Evolutionary conservation across 768 basidiomycete species (phyloP), one percentile per base, ranked within the genome.

Genomic region (Pisolithus microcarpus): DNA sequence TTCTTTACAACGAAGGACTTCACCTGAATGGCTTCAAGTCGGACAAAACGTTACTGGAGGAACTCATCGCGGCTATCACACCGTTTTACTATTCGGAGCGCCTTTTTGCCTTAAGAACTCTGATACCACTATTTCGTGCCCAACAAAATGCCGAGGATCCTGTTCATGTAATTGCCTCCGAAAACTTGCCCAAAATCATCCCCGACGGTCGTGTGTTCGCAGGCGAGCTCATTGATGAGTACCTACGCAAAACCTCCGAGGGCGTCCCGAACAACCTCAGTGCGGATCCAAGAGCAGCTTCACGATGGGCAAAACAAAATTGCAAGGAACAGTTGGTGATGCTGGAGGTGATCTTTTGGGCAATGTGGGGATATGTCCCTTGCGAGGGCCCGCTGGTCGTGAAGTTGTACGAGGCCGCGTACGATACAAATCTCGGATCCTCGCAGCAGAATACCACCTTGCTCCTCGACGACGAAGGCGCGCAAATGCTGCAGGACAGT

Each of bases 331-430:
- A 95, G 64, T 70, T 91, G 38, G 81, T 83, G 10, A 62, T 92
- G 39, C 70, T 96, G 45, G 91, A 96, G 57, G 80, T 94, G 31
- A 73, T 96, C 42, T 97, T 96, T 67, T 90, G 89, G 81, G 77
- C 82, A 5, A 84, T 92, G 79, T 94, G 86, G 82, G 81, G 78
- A 11, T 84, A 81, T 51, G 78, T 80, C 10, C 67, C 83, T 0
- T 84, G 87, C 58, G 76, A 73, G 36, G 87, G 84, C 2, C 69
- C 76, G 4, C 61, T 86, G 50, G 82, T 90, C 26, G 72, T 76
- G 56, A 70, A 71, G 49, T 76, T 92, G 36, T 80, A 82, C 63
- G 75, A 83, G 52, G 74, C 81, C 1, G 82, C 84, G 6, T 85
- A 84, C 61, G 65, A 66, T 30, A 81, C 82, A 0, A 73, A 78